These are phyloP conservation scores for Silene coronaria DNA, from an alignment of 179 eudicot species.

Conservation along the genomic window DNA sequence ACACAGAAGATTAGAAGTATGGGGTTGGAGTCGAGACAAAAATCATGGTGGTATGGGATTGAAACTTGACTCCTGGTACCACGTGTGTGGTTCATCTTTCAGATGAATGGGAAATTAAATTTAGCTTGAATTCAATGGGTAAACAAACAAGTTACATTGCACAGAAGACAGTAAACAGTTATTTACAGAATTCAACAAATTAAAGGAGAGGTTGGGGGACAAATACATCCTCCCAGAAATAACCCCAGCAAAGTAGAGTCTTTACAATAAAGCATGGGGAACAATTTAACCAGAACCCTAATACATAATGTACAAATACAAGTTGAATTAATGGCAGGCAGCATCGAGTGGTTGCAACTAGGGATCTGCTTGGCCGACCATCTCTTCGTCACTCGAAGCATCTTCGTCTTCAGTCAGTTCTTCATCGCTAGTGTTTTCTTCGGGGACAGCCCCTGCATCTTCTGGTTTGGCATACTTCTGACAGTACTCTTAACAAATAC, in stretches of 20 bases:
- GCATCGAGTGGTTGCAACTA: conserved; percentile 20
- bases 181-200: conserved; percentile 30
- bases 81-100: too few relatives aligned
- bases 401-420: conserved; percentile 73
- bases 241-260: conserved; percentile 23
- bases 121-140: neutral
- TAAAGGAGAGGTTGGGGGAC: conserved; percentile 1
- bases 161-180: conserved; percentile 16
- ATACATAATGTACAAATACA: conserved; percentile 44
- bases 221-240: neutral
- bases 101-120: neutral
- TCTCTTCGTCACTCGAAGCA: conserved; percentile 71
- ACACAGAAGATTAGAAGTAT: too few relatives aligned
- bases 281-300: conserved; percentile 22
- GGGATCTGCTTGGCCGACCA: conserved; percentile 75
- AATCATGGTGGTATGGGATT: too few relatives aligned
- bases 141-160: conserved; percentile 1
- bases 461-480: conserved; percentile 88
- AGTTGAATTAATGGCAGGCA: conserved; percentile 9
- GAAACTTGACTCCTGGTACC: too few relatives aligned
- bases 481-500: conserved; percentile 61
- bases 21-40: too few relatives aligned
- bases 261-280: conserved; percentile 26
- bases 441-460: conserved; percentile 63
- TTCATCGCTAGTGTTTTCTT: conserved; percentile 72